Percentiles rank a stretch among this genome's conserved stretches.
phyloP scores from a whole-genome alignment of 257 asterid genomes.

The Sherardia arvensis region DNA sequence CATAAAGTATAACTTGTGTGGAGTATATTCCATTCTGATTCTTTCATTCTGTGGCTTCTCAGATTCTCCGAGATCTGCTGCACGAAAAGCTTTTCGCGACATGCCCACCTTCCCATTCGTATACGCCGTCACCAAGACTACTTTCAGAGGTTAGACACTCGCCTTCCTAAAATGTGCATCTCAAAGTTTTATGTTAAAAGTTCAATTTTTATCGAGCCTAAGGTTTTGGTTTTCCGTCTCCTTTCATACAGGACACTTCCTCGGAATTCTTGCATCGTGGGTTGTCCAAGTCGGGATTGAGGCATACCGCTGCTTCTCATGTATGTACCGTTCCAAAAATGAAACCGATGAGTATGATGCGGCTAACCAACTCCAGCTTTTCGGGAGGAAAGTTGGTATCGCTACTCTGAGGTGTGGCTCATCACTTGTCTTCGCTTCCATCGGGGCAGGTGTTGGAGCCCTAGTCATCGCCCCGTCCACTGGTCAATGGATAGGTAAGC shows the following conservation, averaged over 20 bases:
- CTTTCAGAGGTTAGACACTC: conserved; percentile 59
- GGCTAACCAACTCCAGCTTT: conserved; percentile 25
- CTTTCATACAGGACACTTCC: conserved; percentile 55
- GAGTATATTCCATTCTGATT: neutral
- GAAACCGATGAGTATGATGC: conserved; percentile 27
- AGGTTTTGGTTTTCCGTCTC: conserved; percentile 8
- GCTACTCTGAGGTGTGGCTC: conserved; percentile 52
- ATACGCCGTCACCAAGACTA: conserved; percentile 56
- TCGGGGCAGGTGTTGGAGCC: conserved; percentile 90
- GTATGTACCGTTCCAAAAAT: conserved; percentile 25
- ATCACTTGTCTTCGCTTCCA: conserved; percentile 69
- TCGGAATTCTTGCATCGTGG: conserved; percentile 89
- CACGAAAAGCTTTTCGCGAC: conserved; percentile 73
- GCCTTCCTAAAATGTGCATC: no score
- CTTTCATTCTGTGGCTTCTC: conserved; percentile 10
- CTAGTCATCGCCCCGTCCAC: conserved; percentile 49
- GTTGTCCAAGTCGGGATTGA: conserved; percentile 73
- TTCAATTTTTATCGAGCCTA: conserved; percentile 3
- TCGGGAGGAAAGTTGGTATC: conserved; percentile 46
- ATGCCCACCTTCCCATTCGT: conserved; percentile 46
- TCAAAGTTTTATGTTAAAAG: no score
- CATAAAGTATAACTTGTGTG: no score
- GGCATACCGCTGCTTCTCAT: conserved; percentile 41
- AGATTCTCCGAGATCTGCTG: conserved; percentile 88
- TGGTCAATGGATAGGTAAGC: conserved; percentile 93